A percentile compares a stretch with the other conserved stretches of the same genome.
Evolutionary conservation across 306 rosid genomes (phyloP).

Genomic region (Lagenaria siceraria): DNA sequence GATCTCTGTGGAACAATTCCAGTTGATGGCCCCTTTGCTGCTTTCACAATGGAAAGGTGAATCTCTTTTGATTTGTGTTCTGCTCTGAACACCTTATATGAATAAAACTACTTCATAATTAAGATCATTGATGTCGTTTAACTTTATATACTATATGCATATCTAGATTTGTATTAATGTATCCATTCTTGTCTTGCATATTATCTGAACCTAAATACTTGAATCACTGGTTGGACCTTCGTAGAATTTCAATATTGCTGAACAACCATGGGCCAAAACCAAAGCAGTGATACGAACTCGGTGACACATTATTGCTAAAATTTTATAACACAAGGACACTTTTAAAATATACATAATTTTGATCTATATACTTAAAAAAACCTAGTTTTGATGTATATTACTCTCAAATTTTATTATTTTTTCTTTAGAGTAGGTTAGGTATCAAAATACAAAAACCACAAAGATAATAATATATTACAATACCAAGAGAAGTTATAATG

Average conservation of each 20-base stretch:
- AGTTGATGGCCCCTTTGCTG: conserved; percentile 74
- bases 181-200: neutral
- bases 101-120: neutral
- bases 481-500: no score
- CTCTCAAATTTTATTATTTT: neutral
- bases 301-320: neutral
- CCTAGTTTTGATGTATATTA: no score
- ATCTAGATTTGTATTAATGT: neutral
- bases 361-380: no score
- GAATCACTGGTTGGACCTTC: neutral
- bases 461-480: no score
- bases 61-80: neutral
- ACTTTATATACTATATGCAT: neutral
- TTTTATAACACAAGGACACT: neutral
- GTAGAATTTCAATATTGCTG: no score
- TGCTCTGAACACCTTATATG: neutral
- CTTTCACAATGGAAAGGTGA: conserved; percentile 73
- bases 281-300: no score
- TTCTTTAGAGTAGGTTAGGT: no score
- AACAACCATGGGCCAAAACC: no score
- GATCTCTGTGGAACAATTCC: conserved; percentile 92
- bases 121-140: neutral
- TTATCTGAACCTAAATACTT: neutral
- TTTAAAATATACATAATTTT: neutral
- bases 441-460: no score